phyloP scores from a whole-genome alignment of 345 rosid species.

The Lagerstroemia speciosa region DNA sequence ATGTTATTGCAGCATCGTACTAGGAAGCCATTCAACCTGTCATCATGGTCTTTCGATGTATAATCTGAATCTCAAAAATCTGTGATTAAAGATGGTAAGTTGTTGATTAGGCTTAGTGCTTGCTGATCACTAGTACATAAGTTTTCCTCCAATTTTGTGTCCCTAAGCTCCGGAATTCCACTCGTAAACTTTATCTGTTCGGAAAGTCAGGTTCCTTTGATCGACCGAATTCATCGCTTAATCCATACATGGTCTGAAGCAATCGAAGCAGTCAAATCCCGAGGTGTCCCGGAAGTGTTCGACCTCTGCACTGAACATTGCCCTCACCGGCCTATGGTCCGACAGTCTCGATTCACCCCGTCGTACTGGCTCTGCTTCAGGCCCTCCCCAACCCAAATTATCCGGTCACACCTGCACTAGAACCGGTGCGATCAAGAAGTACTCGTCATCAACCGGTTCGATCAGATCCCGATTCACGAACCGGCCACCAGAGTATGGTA shows the following conservation, averaged over 20 bases:
- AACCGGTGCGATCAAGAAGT: too few species aligned
- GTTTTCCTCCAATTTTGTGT: too few species aligned
- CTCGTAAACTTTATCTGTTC: too few species aligned
- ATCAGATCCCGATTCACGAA: too few species aligned
- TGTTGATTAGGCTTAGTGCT: background rate
- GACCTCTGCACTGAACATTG: conserved; percentile 18
- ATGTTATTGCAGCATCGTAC: too few species aligned
- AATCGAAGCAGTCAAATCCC: conserved; percentile 7
- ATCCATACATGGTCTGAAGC: background rate
- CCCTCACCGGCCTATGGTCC: conserved; percentile 27
- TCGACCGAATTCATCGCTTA: background rate
- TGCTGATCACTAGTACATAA: background rate
- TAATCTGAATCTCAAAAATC: conserved; percentile 2
- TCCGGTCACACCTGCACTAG: conserved; percentile 28
- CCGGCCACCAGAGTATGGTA: too few species aligned
- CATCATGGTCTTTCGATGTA: too few species aligned
- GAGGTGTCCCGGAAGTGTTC: background rate
- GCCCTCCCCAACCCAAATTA: conserved; percentile 27
- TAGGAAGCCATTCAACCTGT: too few species aligned
- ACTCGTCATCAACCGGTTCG: too few species aligned
- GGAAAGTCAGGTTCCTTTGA: background rate
- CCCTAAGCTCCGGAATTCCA: background rate
- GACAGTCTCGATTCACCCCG: conserved; percentile 23
- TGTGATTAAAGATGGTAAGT: background rate
- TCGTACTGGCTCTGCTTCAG: conserved; percentile 22